Conservation (phyloP, 768 basidiomycete genomes). For the Amanita thiersii region DNA sequence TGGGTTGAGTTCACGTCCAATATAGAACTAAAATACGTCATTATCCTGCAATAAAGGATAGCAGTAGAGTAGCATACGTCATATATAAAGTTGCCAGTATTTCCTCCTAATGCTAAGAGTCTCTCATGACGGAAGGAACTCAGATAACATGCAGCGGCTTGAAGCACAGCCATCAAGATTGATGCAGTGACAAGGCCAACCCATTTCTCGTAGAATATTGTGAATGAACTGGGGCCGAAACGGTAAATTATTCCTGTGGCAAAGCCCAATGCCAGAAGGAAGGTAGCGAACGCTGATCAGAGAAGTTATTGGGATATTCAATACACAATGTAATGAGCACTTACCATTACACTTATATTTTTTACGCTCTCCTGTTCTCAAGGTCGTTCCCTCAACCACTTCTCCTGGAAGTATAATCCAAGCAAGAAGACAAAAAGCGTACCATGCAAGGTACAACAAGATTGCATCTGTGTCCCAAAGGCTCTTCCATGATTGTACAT, state of each 20-base stretch:
- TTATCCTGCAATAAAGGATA: constrained; percentile 5
- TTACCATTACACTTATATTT: constrained; percentile 94
- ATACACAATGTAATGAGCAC: constrained; percentile 11
- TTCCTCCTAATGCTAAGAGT: constrained; percentile 88
- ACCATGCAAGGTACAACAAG: constrained; percentile 81
- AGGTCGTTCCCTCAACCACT: constrained; percentile 54
- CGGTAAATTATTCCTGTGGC: constrained; percentile 61
- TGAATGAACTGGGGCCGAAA: constrained; percentile 73
- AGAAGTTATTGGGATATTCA: constrained; percentile 3
- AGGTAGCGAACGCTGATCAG: constrained; percentile 78
- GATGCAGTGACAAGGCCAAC: constrained; percentile 82
- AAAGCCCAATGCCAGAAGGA: constrained; percentile 74
- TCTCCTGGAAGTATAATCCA: constrained; percentile 79
- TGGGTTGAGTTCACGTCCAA: constrained; percentile 93
- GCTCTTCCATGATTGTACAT: constrained; percentile 53
- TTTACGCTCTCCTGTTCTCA: constrained; percentile 72
- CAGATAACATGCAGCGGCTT: constrained; percentile 64
- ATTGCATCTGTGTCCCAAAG: constrained; percentile 82
- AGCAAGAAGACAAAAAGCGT: constrained; percentile 73
- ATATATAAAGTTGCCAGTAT: constrained; percentile 80
- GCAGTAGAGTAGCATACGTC: constrained; percentile 51
- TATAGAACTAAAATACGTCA: constrained; percentile 63
- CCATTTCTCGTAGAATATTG: constrained; percentile 90
- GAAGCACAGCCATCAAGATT: constrained; percentile 66
- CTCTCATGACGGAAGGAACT: constrained; percentile 61